Evolutionary conservation across 2,329 filamentous ascomycete genomes (phyloP).

Genomic region (Fusarium robinianum): DNA sequence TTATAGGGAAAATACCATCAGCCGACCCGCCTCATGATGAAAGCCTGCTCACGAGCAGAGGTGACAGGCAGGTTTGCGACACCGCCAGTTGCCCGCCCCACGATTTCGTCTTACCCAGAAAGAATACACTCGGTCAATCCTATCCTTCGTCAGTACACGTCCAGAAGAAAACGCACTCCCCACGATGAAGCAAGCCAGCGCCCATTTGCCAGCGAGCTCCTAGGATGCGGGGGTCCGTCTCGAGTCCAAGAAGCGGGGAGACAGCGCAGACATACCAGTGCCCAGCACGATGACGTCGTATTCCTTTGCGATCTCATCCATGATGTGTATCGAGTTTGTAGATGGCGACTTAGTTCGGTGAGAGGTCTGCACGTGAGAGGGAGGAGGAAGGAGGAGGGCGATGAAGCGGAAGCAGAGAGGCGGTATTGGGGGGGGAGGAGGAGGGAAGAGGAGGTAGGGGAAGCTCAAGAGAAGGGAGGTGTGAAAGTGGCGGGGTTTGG

Average conservation of each 20-base stretch:
- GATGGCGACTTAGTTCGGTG: conserved; percentile 21
- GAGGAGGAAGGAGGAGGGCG: conserved; percentile 8
- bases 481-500: conserved; percentile 39
- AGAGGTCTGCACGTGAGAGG: conserved; percentile 14
- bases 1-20: conserved; percentile 20
- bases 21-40: no score
- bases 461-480: conserved; percentile 33
- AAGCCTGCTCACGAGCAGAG: no score
- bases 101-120: conserved; percentile 79
- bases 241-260: conserved; percentile 15
- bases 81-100: no score
- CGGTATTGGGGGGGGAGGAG: conserved; percentile 11
- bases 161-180: conserved; percentile 6
- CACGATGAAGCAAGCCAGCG: neutral
- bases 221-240: conserved; percentile 30
- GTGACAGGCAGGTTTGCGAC: no score
- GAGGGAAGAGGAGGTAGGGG: conserved; percentile 5
- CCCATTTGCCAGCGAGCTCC: conserved; percentile 18
- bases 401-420: conserved; percentile 21
- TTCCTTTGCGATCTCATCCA: conserved; percentile 98
- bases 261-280: conserved; percentile 71
- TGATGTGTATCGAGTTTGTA: conserved; percentile 53
- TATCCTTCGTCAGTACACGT: conserved; percentile 46
- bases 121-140: conserved; percentile 99
- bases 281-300: conserved; percentile 99